phyloP scores from a whole-genome alignment of 805 yeast genomes.

The Metschnikowia kofuensis region DNA sequence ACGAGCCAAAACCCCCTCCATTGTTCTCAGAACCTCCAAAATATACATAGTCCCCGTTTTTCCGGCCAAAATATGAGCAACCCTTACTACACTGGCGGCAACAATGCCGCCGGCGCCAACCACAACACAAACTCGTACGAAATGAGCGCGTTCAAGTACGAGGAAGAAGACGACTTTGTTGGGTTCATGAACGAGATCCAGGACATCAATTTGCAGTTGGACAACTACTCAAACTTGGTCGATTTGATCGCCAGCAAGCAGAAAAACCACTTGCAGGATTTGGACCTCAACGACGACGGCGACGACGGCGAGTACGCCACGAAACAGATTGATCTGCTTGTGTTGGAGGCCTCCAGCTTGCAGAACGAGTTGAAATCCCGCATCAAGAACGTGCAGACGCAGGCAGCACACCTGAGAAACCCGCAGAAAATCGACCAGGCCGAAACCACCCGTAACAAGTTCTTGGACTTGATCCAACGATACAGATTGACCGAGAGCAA shows the following conservation, averaged over 20 bases:
- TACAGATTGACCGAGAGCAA: conserved; percentile 84
- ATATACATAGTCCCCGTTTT: neutral
- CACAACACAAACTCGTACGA: conserved; percentile 13
- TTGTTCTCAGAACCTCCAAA: neutral
- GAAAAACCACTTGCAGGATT: conserved; percentile 66
- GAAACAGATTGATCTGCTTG: conserved; percentile 72
- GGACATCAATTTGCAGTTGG: conserved; percentile 63
- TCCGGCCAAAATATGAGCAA: conserved; percentile 27
- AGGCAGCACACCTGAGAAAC: conserved; percentile 57
- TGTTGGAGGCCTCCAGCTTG: conserved; percentile 73
- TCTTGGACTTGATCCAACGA: conserved; percentile 81
- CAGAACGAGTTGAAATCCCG: conserved; percentile 72
- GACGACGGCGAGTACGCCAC: conserved; percentile 56
- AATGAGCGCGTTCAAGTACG: conserved; percentile 17
- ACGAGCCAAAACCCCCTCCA: neutral
- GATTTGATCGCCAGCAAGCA: conserved; percentile 70
- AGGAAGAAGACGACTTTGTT: conserved; percentile 52
- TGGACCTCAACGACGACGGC: conserved; percentile 62
- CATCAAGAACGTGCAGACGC: conserved; percentile 73
- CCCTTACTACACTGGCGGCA: conserved; percentile 24
- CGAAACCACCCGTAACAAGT: conserved; percentile 80
- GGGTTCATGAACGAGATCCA: conserved; percentile 62
- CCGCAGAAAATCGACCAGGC: conserved; percentile 86
- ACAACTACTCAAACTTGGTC: conserved; percentile 66
- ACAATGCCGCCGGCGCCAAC: conserved; percentile 2